Evolutionary conservation across 192 early-diverging fungal species (phyloP).

Genomic region (Podila clonocystis): DNA sequence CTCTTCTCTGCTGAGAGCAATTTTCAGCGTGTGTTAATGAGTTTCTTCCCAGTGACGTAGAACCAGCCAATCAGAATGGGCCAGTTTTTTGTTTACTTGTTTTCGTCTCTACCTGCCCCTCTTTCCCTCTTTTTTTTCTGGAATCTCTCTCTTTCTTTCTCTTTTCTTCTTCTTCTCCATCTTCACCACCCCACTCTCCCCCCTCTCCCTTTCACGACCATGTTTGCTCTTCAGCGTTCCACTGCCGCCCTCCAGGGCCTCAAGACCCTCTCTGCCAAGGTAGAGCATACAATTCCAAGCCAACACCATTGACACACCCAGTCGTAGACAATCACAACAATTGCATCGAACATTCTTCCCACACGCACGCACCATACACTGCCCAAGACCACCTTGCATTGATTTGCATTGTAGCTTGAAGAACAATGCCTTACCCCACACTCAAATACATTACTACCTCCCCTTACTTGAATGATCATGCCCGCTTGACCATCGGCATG

Average conservation of each 20-base stretch:
- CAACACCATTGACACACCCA: neutral
- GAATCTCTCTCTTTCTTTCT: neutral
- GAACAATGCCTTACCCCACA: neutral
- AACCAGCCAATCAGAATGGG: neutral
- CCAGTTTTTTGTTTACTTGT: neutral
- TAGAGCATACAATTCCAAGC: neutral
- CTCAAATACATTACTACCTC: neutral
- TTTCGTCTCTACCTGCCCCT: neutral
- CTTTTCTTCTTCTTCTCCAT: slow-evolving; percentile 15
- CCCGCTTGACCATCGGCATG: no score
- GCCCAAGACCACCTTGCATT: no score
- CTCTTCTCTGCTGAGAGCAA: no score
- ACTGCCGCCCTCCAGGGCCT: slow-evolving; percentile 46
- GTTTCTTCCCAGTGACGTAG: no score
- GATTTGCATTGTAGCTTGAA: no score
- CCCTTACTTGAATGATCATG: neutral
- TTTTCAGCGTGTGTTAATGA: no score
- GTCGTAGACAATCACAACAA: neutral
- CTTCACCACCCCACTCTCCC: slow-evolving; percentile 1
- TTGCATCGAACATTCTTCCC: neutral
- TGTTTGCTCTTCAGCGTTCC: slow-evolving; percentile 42
- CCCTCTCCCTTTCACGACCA: slow-evolving; percentile 6
- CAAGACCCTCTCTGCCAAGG: slow-evolving; percentile 51
- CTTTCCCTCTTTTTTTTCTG: neutral
- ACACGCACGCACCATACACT: neutral